Base-by-base conservation (phyloP, 176 grass and related monocot species). In the Rhipidocladum racemiflorum region DNA sequence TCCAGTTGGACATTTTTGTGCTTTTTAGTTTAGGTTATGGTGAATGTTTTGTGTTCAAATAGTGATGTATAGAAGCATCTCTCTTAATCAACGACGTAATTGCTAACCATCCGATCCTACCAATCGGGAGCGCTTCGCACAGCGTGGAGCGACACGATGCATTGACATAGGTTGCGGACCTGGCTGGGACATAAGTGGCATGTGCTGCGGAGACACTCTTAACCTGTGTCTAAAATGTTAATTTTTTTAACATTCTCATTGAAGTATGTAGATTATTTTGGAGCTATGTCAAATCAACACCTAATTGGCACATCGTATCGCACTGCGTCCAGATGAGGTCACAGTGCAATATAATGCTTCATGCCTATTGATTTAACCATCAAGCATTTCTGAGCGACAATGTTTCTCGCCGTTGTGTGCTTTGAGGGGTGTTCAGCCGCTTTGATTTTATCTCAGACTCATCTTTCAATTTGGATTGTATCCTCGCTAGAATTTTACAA, bases 271-370 rank as follows among this genome's bases (percentile, higher is more conserved):
- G n/a, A n/a, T n/a, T n/a, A n/a, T n/a, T n/a, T n/a, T n/a, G n/a
- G n/a, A n/a, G n/a, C n/a, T n/a, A n/a, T n/a, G n/a, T n/a, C n/a
- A n/a, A n/a, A n/a, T n/a, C n/a, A n/a, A n/a, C n/a, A 94, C 72
- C 69, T 15, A n/a, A n/a, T 17, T 35, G 62, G 74, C 91, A 94
- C 15, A 88, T 85, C 54, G 83, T 55, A 51, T 88, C 78, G 80
- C 89, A 94, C 80, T 93, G 94, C 50, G 94, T 97, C 94, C 94
- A 97, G 61, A 89, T 84, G 77, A 93, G 91, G 65, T 93, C 91
- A n/a, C n/a, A n/a, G n/a, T 43, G 24, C 63, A 36, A 34, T 28
- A 17, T 49, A 7, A 18, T 51, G 59, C 8, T 11, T 66, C 5
- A 27, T 43, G n/a, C 12, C 20, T 65, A 85, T 57, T 74, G 59